Evolutionary conservation across 2,329 filamentous ascomycete genomes (phyloP), one percentile per base, ranked within the genome.

Genomic region (Talaromyces albobiverticillius): DNA sequence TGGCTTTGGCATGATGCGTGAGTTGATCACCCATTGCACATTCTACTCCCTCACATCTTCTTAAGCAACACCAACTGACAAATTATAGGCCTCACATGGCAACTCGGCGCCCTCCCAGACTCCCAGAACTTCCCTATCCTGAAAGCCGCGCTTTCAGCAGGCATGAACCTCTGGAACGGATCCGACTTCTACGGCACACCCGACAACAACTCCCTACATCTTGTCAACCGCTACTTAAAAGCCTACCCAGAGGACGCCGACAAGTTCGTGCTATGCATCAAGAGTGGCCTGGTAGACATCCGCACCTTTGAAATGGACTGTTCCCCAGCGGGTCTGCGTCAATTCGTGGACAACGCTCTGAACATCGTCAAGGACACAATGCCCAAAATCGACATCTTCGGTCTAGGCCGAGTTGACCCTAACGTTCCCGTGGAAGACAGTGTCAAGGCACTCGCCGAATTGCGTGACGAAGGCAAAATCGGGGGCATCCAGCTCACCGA

Each of bases 221-320:
- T 88, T 5, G 68, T 88, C 29, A 78, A 81, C 58, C 73, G 76
- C 22, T 88, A 88, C 71, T 86, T 88, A 63, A 76, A 75, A 20
- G 76, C 79, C 55, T 80, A 87, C 63, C 85, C 85, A 1, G 80
- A 85, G 57, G 81, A 87, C 57, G 82, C 84, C 6, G 72, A 78
- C 45, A 82, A 83, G 62, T 76, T 88, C 8, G 76, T 85, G 10
- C 68, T 88, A 46, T 79, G 77, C 61, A 77, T 88, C 64, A 88
- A 88, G 70, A 84, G 84, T 25, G 80, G 76, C 6, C 60, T 75
- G 40, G n/a, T 18, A 3, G 50, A 53, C 34, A 58, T 70, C 2
- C 53, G 61, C 4, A 69, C 58, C 2, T 60, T 71, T 43, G 51
- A 51, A 1, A 74, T 78, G 0, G 79, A 85, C 61, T 78, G 81